phyloP scores from a whole-genome alignment of 441 rosid genomes.

The Gossypium laxum region DNA sequence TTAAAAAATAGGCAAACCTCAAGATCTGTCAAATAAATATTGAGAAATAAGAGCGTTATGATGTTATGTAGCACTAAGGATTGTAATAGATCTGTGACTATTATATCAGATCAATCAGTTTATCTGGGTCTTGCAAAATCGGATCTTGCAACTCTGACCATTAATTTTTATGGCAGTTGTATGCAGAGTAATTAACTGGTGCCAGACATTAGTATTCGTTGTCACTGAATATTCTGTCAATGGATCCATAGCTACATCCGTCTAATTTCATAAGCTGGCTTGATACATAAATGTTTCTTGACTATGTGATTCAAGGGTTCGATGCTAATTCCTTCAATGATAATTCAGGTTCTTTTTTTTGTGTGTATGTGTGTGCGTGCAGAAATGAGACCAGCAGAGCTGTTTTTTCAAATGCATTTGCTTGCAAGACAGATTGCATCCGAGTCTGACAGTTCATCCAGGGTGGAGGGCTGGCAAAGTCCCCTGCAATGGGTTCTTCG shows the following conservation, averaged over 20 bases:
- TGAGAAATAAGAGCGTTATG: not conserved
- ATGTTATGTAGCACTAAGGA: not conserved
- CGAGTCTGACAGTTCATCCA: constrained; percentile 27
- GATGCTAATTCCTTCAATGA: not conserved
- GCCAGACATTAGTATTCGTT: not conserved
- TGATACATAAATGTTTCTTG: not conserved
- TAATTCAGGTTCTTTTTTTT: not conserved
- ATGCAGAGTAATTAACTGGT: not conserved
- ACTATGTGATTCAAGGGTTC: not conserved
- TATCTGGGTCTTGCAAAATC: not conserved
- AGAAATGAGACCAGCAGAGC: constrained; percentile 92
- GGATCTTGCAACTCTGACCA: not conserved
- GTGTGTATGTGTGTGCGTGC: constrained; percentile 22
- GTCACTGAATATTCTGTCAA: not conserved
- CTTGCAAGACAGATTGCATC: constrained; percentile 46
- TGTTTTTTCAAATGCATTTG: constrained; percentile 84
- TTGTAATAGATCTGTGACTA: not conserved
- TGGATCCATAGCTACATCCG: not conserved
- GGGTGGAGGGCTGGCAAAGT: constrained; percentile 50
- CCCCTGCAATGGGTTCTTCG: constrained; percentile 77
- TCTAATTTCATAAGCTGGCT: not conserved
- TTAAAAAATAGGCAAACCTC: not conserved
- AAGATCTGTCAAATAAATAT: not conserved
- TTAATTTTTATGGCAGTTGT: not conserved
- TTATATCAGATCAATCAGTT: not conserved